Base-by-base conservation (phyloP, 129 eudicot species). In the Tanacetum coccineum region DNA sequence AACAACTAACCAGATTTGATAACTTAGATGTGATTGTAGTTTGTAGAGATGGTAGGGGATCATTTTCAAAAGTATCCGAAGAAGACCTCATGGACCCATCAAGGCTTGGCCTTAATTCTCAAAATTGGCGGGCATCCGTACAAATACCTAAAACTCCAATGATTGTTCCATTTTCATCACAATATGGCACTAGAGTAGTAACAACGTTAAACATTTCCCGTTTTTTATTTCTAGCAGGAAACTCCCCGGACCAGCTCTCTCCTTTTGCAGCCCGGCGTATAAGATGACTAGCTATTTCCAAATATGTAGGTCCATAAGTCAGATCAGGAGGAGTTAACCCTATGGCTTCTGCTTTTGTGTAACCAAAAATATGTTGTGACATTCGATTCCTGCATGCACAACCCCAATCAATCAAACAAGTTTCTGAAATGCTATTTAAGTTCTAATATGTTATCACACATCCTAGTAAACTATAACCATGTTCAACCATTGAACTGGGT, bases 211-310 rank as follows among this genome's bases (percentile, higher is more conserved):
- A 78, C 62, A 68, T 81, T 7, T 82, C 79, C 14, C 89, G 95
- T 51, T 13, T 68, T 76, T 84, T 90, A 28, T 78, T 79, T 59
- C 30, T 82, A 11, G 82, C 77, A 10, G 97, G 95, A 70, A 90
- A 79, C 53, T 74, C 82, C 60, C 97, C 97, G 0, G 90, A 82
- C 97, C 97, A 90, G 56, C 75, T 74, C 72, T 87, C 92, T 25
- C 80, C 97, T 12, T 58, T 59, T n/a, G 46, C 53, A 0, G 76
- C 81, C 19, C 84, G 83, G 9, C 42, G 49, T 15, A 85, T 25
- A 14, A 84, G 76, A 61, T 71, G n/a, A 36, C 47, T 73, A 9
- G 85, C 83, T 4, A 74, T 59, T 0, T 14, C 18, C 19, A 39
- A 58, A 47, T 82, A 82, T 22, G 52, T 76, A 14, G 76, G 20